These are phyloP conservation scores for Lactarius pseudohatsudake DNA, from an alignment of 768 basidiomycete genomes.

Conservation along the genomic window DNA sequence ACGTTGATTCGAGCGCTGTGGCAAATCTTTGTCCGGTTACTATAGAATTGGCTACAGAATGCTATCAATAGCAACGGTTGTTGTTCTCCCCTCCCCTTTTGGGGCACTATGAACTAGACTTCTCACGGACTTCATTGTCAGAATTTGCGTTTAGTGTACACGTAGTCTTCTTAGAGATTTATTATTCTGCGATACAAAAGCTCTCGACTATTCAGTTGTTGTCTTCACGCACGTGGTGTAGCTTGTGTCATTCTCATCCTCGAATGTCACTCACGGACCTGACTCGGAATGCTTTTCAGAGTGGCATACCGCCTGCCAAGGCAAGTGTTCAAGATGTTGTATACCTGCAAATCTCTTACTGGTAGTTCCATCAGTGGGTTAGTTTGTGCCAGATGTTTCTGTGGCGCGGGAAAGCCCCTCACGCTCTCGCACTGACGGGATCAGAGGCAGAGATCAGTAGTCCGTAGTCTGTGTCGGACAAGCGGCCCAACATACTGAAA, in stretches of 20 bases:
- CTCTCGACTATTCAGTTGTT: neutral
- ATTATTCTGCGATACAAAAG: neutral
- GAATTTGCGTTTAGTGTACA: conserved; percentile 1
- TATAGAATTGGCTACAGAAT: neutral
- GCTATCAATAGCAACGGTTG: neutral
- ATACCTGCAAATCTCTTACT: conserved; percentile 9
- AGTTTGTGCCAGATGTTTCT: conserved; percentile 62
- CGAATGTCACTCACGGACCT: conserved; percentile 67
- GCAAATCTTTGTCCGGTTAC: neutral
- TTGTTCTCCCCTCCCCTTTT: neutral
- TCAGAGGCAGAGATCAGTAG: conserved; percentile 63
- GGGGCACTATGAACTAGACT: neutral
- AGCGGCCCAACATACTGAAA: neutral
- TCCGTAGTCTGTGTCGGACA: conserved; percentile 36
- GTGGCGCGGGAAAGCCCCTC: conserved; percentile 43
- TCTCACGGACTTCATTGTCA: neutral
- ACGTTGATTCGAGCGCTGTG: conserved; percentile 5
- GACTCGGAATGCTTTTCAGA: conserved; percentile 72
- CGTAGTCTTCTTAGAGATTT: neutral
- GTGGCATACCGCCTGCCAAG: conserved; percentile 62
- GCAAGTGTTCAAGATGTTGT: conserved; percentile 39
- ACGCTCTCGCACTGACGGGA: conserved; percentile 33
- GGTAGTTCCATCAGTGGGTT: conserved; percentile 53
- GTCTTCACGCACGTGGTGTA: neutral
- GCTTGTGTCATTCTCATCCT: neutral